Evolutionary conservation across 2,329 filamentous ascomycete species (phyloP), one percentile per base, ranked within the genome.

Genomic region (Phaeoacremonium minimum): DNA sequence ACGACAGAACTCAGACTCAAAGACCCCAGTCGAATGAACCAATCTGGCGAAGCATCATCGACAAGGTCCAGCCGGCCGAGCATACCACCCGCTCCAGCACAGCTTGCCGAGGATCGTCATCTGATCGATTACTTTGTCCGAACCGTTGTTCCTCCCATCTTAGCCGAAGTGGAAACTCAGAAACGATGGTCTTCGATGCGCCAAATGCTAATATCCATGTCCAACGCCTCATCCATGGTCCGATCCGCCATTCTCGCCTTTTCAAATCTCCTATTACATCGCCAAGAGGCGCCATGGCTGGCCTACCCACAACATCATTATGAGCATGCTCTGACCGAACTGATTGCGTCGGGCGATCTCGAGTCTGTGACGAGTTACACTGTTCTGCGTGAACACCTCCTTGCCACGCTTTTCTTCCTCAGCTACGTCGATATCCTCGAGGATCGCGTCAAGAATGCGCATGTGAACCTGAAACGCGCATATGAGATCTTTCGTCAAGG

Each of bases 371-470:
- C 37, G 3, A 41, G 50, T n/a, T 52, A 62, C 17, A 60, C 50
- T n/a, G 34, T 42, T 5, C 42, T 49, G 6, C 44, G 64, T 4
- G 64, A 71, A 41, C 54, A 69, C 28, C 53, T 73, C 4, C 58
- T 77, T 6, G 70, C 69, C 2, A 61, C 71, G 1, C 47, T 75
- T 7, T 77, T 77, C 52, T 67, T 77, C 38, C 58, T 77, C 4
- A 71, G 69, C 32, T 77, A 76, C 41, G 68, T 72, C 15, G 71
- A 75, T 42, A 63, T 71, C 9, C 49, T 71, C 5, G 61, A 67
- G 37, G 60, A 55, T 8, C 52, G 57, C n/a, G 60, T 66, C 5
- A 55, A 60, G 15, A 57, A 63, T n/a, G 70, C 71, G 1, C 69
- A 75, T 43, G 54, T 60, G 2, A 67, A 74, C 29, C 52, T 77